Conservation (phyloP, 2,329 filamentous ascomycete species). For the Colletotrichum tropicale region DNA sequence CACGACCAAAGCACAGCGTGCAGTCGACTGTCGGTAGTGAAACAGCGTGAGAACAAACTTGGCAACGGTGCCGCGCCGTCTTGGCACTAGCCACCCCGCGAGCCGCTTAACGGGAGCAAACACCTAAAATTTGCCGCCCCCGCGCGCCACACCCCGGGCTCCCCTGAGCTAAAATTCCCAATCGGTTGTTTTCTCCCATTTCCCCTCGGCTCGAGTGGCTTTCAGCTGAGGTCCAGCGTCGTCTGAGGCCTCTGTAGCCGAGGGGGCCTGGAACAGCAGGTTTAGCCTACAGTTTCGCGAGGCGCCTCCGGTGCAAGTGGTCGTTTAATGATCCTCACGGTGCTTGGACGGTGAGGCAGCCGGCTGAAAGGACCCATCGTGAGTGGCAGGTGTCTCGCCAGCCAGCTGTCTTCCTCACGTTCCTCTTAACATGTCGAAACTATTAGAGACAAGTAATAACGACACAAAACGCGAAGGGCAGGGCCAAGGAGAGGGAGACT, state of each 20-base stretch:
- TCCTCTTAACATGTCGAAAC: fast-evolving
- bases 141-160: neutral
- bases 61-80: neutral
- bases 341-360: neutral
- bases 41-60: neutral
- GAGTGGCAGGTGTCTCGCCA: neutral
- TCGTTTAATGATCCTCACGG: neutral
- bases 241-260: neutral
- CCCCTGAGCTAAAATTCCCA: neutral
- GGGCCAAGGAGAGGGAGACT: fast-evolving
- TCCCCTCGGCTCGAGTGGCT: neutral
- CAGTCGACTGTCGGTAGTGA: neutral
- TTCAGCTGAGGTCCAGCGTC: neutral
- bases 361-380: fast-evolving
- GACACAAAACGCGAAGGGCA: fast-evolving
- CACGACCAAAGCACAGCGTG: neutral
- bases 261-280: neutral
- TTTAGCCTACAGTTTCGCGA: neutral
- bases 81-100: neutral
- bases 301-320: neutral
- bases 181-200: neutral
- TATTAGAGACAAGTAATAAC: fast-evolving
- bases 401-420: fast-evolving
- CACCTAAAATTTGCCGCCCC: neutral
- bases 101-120: neutral